Evolutionary conservation across 1,139 yeast species (phyloP).

Genomic region (Kodamaea alishanica): DNA sequence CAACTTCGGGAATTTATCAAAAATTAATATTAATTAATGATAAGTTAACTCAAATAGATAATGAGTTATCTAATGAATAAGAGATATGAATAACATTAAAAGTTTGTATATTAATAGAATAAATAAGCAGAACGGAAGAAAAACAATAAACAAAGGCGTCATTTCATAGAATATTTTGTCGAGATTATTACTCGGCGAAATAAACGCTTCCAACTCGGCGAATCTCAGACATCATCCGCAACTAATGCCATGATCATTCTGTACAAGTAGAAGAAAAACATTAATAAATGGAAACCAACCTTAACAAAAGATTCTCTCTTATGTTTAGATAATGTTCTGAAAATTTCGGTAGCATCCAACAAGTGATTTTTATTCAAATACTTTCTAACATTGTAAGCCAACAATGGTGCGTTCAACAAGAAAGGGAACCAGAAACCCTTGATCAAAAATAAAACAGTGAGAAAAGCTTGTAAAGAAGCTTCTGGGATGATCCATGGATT

Average conservation of each 20-base stretch:
- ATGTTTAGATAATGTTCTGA: slow-evolving; percentile 88
- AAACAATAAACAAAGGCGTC: background rate
- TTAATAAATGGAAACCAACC: slow-evolving; percentile 82
- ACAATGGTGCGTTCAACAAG: slow-evolving; percentile 77
- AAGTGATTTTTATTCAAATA: slow-evolving; percentile 73
- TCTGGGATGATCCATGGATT: slow-evolving; percentile 91
- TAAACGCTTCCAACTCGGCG: too few relatives aligned
- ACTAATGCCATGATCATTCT: slow-evolving; percentile 96
- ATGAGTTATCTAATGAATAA: slow-evolving; percentile 4
- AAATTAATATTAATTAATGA: slow-evolving; percentile 34
- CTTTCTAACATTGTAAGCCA: slow-evolving; percentile 79
- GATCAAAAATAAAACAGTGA: slow-evolving; percentile 68
- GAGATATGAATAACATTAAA: background rate
- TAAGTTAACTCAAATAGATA: slow-evolving; percentile 25
- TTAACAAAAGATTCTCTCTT: slow-evolving; percentile 90
- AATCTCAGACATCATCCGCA: slow-evolving; percentile 46
- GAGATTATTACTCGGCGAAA: too few relatives aligned
- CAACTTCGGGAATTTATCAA: slow-evolving; percentile 36
- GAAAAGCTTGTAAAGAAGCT: slow-evolving; percentile 75
- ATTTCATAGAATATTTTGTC: too few relatives aligned
- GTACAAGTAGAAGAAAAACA: slow-evolving; percentile 94
- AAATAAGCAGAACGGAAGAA: background rate
- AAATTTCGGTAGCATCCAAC: slow-evolving; percentile 96
- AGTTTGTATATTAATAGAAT: background rate
- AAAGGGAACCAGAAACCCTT: slow-evolving; percentile 95